Evolutionary conservation across 2,329 filamentous ascomycete species (phyloP).

Genomic region (Sphaerulina vaccinii): DNA sequence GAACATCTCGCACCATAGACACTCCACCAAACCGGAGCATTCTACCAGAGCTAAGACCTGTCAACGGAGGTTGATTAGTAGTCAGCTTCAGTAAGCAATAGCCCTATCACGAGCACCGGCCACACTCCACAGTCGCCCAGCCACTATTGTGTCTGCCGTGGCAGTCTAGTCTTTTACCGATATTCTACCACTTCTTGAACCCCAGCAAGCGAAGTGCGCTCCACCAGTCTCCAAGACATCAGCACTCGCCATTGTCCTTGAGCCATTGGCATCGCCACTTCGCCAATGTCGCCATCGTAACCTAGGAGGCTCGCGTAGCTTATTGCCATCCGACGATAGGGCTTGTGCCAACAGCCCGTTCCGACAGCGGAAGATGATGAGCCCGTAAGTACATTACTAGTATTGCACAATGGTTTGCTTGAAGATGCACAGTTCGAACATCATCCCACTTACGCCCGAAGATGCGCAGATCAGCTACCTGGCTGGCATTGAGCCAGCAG

Average conservation of each 20-base stretch:
- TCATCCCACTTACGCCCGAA: no score
- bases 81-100: no score
- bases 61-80: not conserved
- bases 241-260: no score
- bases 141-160: not conserved
- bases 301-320: no score
- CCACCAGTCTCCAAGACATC: not conserved
- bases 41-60: no score
- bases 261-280: not conserved
- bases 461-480: constrained; percentile 13
- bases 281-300: no score
- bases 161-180: not conserved
- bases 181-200: not conserved
- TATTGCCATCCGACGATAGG: constrained; percentile 6
- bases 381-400: constrained; percentile 4
- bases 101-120: no score
- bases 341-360: not conserved
- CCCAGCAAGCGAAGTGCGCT: not conserved
- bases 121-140: constrained; percentile 4
- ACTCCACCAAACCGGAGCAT: no score
- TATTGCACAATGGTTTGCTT: no score
- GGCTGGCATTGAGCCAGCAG: constrained; percentile 33
- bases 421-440: no score
- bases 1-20: no score
- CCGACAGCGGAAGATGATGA: constrained; percentile 12